Conservation (phyloP, 2,329 filamentous ascomycete species). For the Lizonia empirigonia region DNA sequence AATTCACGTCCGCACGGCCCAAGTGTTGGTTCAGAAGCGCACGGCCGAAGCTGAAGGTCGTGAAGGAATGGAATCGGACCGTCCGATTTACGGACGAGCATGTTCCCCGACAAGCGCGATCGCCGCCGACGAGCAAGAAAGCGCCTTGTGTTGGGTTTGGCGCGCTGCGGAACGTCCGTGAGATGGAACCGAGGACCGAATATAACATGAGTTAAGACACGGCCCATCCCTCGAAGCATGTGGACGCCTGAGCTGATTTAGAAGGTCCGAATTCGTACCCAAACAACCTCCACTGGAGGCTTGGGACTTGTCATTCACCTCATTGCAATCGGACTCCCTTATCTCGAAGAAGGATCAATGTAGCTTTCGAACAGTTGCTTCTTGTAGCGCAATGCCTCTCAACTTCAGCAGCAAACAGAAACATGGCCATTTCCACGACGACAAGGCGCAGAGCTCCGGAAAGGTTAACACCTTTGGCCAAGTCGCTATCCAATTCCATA, state of each 20-base stretch:
- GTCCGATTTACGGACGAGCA: background rate
- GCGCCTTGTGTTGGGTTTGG: background rate
- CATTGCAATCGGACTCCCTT: background rate
- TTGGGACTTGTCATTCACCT: background rate
- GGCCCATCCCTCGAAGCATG: background rate
- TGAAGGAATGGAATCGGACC: background rate
- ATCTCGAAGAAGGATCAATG: background rate
- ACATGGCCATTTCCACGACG: slow-evolving; percentile 15
- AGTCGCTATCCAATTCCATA: slow-evolving; percentile 25
- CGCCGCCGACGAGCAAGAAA: background rate
- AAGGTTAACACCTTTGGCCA: slow-evolving; percentile 25
- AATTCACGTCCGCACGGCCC: slow-evolving; percentile 2
- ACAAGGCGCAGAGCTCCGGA: slow-evolving; percentile 18
- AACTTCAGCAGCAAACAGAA: slow-evolving; percentile 12
- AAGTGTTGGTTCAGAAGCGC: background rate
- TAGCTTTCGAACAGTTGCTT: background rate
- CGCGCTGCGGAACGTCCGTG: background rate
- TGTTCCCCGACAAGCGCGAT: slow-evolving; percentile 5
- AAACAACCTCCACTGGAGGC: slow-evolving; percentile 3
- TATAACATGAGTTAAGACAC: background rate
- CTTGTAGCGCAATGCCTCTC: slow-evolving; percentile 12
- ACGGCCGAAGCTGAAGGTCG: slow-evolving; percentile 2
- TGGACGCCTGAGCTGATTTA: slow-evolving; percentile 9
- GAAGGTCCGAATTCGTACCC: slow-evolving; percentile 10
- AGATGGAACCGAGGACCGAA: slow-evolving; percentile 2